These are phyloP conservation scores for Fomitiporia mediterranea DNA, from an alignment of 1,284 basidiomycete genomes.

Conservation along the genomic window DNA sequence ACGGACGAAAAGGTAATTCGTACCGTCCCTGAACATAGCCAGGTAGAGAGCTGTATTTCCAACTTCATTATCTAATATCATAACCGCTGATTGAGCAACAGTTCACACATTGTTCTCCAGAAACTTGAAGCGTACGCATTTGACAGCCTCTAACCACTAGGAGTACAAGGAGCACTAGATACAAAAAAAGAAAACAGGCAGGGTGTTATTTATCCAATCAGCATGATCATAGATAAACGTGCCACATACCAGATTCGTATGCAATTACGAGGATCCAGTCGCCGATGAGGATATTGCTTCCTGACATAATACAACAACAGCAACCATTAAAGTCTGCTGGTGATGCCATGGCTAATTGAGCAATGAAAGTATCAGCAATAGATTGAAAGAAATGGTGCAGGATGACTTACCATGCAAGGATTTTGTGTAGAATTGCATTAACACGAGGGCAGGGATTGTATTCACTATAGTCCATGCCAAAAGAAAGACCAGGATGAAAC, in stretches of 20 bases:
- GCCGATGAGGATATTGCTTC: neutral
- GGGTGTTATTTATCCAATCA: too few relatives aligned
- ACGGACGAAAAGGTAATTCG: neutral
- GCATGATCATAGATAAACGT: too few relatives aligned
- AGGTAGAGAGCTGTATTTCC: neutral
- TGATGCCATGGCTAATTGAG: neutral
- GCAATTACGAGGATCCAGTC: slow-evolving; percentile 9
- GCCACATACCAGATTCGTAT: slow-evolving; percentile 6
- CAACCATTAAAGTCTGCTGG: neutral
- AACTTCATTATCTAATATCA: neutral
- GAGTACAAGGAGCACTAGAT: neutral
- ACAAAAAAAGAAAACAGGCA: too few relatives aligned
- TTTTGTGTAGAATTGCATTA: slow-evolving; percentile 4
- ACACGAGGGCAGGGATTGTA: neutral
- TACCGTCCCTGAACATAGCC: slow-evolving; percentile 10
- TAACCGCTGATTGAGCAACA: too few relatives aligned
- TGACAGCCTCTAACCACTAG: slow-evolving; percentile 2
- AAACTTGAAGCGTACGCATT: slow-evolving; percentile 1
- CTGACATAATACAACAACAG: neutral
- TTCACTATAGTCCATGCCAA: neutral
- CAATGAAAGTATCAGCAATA: too few relatives aligned
- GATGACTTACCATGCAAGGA: neutral
- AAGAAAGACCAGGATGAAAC: neutral
- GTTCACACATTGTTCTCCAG: neutral
- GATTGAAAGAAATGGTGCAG: too few relatives aligned